These are phyloP conservation scores for Nakataea oryzae DNA, from an alignment of 2,329 filamentous ascomycete species.

Conservation along the genomic window DNA sequence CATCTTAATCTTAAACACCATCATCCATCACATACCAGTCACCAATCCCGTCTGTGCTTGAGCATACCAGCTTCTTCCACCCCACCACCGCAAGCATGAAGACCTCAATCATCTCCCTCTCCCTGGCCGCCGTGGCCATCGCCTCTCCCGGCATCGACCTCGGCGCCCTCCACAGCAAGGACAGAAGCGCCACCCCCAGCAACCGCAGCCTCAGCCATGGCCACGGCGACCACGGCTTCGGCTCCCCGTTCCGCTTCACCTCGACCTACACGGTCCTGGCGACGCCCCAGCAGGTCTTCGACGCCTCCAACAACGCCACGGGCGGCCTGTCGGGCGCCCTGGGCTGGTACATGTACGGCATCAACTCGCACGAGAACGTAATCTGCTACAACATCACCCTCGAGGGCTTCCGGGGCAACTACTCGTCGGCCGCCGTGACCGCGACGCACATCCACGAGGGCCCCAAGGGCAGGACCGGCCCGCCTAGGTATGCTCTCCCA, in stretches of 20 bases:
- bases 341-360: slow-evolving; percentile 35
- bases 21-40: too few relatives aligned
- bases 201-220: background rate
- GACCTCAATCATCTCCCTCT: background rate
- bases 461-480: slow-evolving; percentile 27
- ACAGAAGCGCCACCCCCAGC: background rate
- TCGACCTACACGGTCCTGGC: slow-evolving; percentile 33
- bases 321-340: slow-evolving; percentile 26
- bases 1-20: background rate
- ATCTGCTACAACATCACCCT: slow-evolving; percentile 34
- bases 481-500: slow-evolving; percentile 22
- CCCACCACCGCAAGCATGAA: background rate
- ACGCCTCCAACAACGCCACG: slow-evolving; percentile 17
- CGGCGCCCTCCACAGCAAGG: background rate
- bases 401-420: slow-evolving; percentile 29
- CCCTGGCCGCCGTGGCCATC: background rate
- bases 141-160: background rate
- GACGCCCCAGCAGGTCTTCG: slow-evolving; percentile 33
- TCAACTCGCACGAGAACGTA: slow-evolving; percentile 26
- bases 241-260: slow-evolving; percentile 24
- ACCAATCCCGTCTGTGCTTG: background rate
- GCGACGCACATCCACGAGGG: slow-evolving; percentile 40
- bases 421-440: slow-evolving; percentile 31
- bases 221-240: background rate
- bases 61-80: background rate